A percentile compares a stretch with the other conserved stretches of the same genome.
These are phyloP conservation scores for Vigna hirtella DNA, from an alignment of 306 rosid genomes.

Conservation along the genomic window DNA sequence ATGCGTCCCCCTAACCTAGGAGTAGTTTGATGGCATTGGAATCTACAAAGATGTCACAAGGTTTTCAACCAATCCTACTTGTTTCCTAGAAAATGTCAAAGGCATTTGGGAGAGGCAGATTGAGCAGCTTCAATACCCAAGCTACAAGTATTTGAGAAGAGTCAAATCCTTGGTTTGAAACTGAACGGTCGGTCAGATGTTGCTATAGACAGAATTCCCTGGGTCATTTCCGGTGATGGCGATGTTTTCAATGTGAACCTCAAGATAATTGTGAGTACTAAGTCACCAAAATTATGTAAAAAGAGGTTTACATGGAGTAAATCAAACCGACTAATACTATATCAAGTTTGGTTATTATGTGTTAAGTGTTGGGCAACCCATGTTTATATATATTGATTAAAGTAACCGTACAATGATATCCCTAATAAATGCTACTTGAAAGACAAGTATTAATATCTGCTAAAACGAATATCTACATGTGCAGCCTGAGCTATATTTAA, in stretches of 20 bases:
- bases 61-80: neutral
- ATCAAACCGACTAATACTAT: neutral
- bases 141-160: neutral
- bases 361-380: neutral
- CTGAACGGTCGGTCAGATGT: neutral
- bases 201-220: neutral
- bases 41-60: neutral
- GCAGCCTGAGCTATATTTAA: neutral
- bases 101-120: neutral
- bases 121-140: neutral
- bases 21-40: neutral
- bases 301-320: neutral
- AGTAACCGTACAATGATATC: neutral
- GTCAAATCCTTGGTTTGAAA: neutral
- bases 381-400: neutral
- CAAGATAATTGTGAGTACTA: neutral
- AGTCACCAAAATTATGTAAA: neutral
- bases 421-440: neutral
- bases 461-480: neutral
- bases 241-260: neutral
- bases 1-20: neutral
- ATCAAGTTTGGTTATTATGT: neutral
- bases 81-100: neutral
- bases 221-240: neutral
- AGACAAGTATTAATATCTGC: neutral